Evolutionary conservation across 169 alveolate genomes (phyloP).

Genomic region (Cryptosporidium meleagridis): DNA sequence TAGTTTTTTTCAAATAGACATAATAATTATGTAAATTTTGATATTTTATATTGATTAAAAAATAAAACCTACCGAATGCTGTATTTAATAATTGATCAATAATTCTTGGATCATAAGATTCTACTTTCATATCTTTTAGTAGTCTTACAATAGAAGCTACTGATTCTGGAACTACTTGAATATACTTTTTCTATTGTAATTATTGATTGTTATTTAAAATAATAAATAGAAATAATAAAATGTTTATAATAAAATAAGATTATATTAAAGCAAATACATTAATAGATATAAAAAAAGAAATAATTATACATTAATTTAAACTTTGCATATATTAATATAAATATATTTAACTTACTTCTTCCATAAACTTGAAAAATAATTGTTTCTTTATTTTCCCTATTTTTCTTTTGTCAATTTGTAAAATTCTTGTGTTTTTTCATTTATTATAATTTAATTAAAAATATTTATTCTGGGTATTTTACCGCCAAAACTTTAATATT

Average conservation of each 20-base stretch:
- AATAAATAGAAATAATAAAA: background rate
- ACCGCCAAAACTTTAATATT: background rate
- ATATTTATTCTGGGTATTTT: background rate
- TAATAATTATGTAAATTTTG: no score
- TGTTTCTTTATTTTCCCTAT: no score
- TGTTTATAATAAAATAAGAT: background rate
- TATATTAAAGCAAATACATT: no score
- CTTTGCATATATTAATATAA: background rate
- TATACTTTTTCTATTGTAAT: conserved; percentile 14
- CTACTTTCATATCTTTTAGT: conserved; percentile 39
- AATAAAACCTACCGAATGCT: conserved; percentile 58
- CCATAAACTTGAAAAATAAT: background rate
- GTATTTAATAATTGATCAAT: conserved; percentile 16
- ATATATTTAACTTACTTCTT: background rate
- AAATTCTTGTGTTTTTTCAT: background rate
- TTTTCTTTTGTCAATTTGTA: background rate
- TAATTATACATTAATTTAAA: background rate
- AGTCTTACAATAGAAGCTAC: conserved; percentile 25
- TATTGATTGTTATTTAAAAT: background rate
- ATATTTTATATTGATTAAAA: no score
- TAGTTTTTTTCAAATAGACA: background rate
- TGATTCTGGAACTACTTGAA: conserved; percentile 40
- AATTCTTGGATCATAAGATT: conserved; percentile 37
- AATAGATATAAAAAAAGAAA: background rate
- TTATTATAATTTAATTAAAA: background rate